These are phyloP conservation scores for Przewalskia tangutica DNA, from an alignment of 257 asterid species.

Conservation along the genomic window DNA sequence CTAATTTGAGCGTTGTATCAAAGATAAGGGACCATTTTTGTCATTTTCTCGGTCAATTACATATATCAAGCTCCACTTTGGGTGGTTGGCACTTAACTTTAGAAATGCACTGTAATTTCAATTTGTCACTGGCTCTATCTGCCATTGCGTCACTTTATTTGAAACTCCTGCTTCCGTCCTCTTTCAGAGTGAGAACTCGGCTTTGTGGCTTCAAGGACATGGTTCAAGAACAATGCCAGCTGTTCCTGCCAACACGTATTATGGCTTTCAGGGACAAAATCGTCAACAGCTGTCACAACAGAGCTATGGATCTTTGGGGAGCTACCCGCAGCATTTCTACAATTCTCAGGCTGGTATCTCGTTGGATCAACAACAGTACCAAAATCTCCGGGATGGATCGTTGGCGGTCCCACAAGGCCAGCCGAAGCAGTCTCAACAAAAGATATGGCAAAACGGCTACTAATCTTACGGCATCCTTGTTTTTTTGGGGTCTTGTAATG, in stretches of 20 bases:
- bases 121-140: neutral
- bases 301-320: slow-evolving; percentile 46
- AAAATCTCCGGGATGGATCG: slow-evolving; percentile 49
- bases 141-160: neutral
- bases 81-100: neutral
- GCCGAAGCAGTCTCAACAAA: slow-evolving; percentile 65
- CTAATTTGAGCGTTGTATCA: no score
- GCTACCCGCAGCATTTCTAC: slow-evolving; percentile 56
- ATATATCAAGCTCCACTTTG: neutral
- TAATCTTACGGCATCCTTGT: slow-evolving; percentile 29
- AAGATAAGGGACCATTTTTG: no score
- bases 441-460: slow-evolving; percentile 77
- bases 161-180: neutral
- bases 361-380: slow-evolving; percentile 54
- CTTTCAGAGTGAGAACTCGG: slow-evolving; percentile 56
- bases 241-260: slow-evolving; percentile 51
- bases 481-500: slow-evolving; percentile 41
- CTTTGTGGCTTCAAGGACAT: slow-evolving; percentile 70
- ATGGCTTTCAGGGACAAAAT: slow-evolving; percentile 47
- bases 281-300: slow-evolving; percentile 65
- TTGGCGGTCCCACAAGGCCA: slow-evolving; percentile 52
- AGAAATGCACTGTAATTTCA: neutral
- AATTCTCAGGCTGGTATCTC: slow-evolving; percentile 62
- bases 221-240: slow-evolving; percentile 64
- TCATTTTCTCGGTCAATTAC: neutral